These are phyloP conservation scores for Aspergillus sp. DNA, from an alignment of 2,329 filamentous ascomycete species.

Conservation along the genomic window DNA sequence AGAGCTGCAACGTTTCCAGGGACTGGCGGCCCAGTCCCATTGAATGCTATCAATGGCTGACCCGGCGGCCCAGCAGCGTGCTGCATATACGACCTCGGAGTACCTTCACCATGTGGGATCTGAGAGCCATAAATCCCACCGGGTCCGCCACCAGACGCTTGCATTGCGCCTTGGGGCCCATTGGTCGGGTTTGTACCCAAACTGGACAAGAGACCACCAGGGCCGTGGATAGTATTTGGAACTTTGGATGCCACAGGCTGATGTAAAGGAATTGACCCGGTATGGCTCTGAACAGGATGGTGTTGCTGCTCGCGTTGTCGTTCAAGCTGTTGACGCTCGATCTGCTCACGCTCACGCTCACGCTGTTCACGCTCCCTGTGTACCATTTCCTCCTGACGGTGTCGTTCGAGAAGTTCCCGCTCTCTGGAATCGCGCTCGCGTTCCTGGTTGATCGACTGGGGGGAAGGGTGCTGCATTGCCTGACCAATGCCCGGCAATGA, in stretches of 20 bases:
- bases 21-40: constrained; percentile 44
- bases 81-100: constrained; percentile 60
- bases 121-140: constrained; percentile 70
- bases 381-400: constrained; percentile 57
- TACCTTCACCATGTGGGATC: constrained; percentile 58
- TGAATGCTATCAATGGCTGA: constrained; percentile 53
- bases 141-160: constrained; percentile 59
- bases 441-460: constrained; percentile 43
- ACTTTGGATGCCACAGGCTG: constrained; percentile 86
- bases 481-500: constrained; percentile 43
- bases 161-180: constrained; percentile 55
- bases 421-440: constrained; percentile 54
- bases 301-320: constrained; percentile 60
- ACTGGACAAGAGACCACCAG: constrained; percentile 80
- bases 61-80: constrained; percentile 57
- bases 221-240: constrained; percentile 81
- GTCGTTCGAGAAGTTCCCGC: constrained; percentile 52
- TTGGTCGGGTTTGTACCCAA: constrained; percentile 62
- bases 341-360: constrained; percentile 49
- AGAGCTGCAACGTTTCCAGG: constrained; percentile 57
- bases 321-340: constrained; percentile 57
- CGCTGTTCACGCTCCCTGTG: constrained; percentile 57
- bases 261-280: constrained; percentile 85
- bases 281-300: constrained; percentile 80
- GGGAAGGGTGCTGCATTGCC: constrained; percentile 44